Conservation (phyloP, 352 stramenopile genomes). For the Globisporangium emineosum region DNA sequence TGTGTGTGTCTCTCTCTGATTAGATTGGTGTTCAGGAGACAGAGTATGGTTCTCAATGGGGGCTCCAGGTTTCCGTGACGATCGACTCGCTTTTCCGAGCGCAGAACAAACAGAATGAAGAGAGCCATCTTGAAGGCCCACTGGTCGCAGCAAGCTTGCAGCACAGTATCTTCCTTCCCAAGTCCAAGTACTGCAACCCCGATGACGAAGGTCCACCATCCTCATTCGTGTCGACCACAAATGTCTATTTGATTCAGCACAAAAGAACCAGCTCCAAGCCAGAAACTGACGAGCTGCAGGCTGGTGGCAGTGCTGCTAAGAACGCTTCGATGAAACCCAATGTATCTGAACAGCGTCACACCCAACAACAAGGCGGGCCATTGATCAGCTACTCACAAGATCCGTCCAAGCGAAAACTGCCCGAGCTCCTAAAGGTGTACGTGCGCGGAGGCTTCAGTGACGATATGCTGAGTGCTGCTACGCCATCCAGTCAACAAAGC, state of each 20-base stretch:
- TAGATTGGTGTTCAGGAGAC: conserved; percentile 29
- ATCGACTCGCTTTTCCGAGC: conserved; percentile 16
- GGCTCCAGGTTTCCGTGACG: conserved; percentile 24
- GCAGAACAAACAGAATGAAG: not conserved
- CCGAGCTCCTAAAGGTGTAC: conserved; percentile 18
- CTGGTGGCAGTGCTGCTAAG: not conserved
- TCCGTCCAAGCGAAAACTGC: conserved; percentile 1
- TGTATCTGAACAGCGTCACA: not conserved
- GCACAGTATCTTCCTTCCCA: conserved; percentile 32
- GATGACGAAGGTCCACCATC: not conserved
- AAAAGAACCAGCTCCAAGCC: not conserved
- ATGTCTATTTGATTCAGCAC: conserved; percentile 3
- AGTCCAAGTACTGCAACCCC: conserved; percentile 21
- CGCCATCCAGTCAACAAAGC: not conserved
- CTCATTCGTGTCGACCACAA: not conserved
- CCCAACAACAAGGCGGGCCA: no score
- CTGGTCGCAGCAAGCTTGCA: conserved; percentile 11
- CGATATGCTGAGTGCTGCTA: not conserved
- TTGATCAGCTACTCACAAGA: not conserved
- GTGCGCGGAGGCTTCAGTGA: conserved; percentile 14
- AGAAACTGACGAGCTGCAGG: not conserved
- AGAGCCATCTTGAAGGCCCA: not conserved
- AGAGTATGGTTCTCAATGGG: conserved; percentile 31
- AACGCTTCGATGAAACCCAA: not conserved
- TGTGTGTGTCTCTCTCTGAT: not conserved